Percentiles rank a stretch among this genome's conserved stretches.
phyloP scores from a whole-genome alignment of 257 asterid genomes.

The Linderniella brevidens region DNA sequence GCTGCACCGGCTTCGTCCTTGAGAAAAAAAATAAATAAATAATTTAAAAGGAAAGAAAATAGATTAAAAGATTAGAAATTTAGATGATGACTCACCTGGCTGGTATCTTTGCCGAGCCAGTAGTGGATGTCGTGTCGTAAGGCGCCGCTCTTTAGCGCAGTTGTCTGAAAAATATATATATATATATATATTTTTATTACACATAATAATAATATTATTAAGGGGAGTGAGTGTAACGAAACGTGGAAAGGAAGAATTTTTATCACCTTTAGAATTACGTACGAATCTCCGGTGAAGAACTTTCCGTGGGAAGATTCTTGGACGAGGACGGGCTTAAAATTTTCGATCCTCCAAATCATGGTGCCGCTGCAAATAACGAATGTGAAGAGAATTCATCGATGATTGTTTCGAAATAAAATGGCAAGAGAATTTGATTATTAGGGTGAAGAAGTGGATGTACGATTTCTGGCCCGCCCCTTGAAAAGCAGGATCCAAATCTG shows the following conservation, averaged over 20 bases:
- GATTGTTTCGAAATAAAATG: not conserved
- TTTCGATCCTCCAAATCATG: constrained; percentile 2
- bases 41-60: not conserved
- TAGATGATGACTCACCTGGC: not conserved
- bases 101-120: constrained; percentile 3
- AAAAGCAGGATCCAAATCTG: constrained; percentile 7
- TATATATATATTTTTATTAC: no score
- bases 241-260: no score
- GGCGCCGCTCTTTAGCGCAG: constrained; percentile 5
- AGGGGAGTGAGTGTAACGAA: no score
- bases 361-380: not conserved
- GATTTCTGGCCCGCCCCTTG: constrained; percentile 6
- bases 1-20: constrained; percentile 55
- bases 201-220: no score
- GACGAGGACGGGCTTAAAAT: not conserved
- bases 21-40: not conserved
- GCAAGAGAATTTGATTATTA: not conserved
- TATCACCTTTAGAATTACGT: constrained; percentile 2
- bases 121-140: constrained; percentile 3
- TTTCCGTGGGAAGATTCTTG: not conserved
- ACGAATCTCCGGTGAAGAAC: constrained; percentile 1
- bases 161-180: not conserved
- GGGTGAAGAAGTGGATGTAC: constrained; percentile 1
- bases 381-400: no score
- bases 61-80: not conserved